A percentile compares a stretch with the other conserved stretches of the same genome.
Conservation (phyloP, 169 alveolate species). For the Eimeria maxima region DNA sequence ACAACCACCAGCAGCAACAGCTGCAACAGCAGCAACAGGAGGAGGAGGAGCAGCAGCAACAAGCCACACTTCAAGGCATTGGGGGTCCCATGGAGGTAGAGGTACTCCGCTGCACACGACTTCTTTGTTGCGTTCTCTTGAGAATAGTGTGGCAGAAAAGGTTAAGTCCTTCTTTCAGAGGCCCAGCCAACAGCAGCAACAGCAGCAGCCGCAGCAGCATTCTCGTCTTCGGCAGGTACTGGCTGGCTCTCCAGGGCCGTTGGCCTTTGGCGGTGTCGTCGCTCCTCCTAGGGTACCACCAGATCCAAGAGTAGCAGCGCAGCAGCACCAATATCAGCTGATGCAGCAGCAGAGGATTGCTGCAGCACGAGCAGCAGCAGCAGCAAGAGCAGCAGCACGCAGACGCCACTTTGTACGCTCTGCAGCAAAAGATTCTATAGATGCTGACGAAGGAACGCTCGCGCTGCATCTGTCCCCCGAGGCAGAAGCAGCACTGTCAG, state of each 20-base stretch:
- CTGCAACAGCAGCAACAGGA: too few species aligned
- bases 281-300: background rate
- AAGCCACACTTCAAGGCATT: background rate
- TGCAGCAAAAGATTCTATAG: background rate
- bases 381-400: background rate
- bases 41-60: too few species aligned
- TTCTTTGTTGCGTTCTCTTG: background rate
- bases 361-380: constrained; percentile 32
- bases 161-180: background rate
- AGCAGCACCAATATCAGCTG: constrained; percentile 38
- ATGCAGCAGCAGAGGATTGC: too few species aligned
- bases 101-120: background rate
- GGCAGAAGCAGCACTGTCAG: background rate
- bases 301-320: background rate
- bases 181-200: constrained; percentile 26
- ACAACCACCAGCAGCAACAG: too few species aligned
- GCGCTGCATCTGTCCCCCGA: background rate
- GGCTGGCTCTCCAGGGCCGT: background rate
- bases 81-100: background rate
- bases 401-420: background rate
- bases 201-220: constrained; percentile 39
- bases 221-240: background rate
- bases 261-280: background rate
- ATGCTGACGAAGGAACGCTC: background rate
- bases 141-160: background rate